A percentile compares a stretch with the other conserved stretches of the same genome.
These are phyloP conservation scores for Epichloe brachyelytri DNA, from an alignment of 2,329 filamentous ascomycete genomes.

Conservation along the genomic window DNA sequence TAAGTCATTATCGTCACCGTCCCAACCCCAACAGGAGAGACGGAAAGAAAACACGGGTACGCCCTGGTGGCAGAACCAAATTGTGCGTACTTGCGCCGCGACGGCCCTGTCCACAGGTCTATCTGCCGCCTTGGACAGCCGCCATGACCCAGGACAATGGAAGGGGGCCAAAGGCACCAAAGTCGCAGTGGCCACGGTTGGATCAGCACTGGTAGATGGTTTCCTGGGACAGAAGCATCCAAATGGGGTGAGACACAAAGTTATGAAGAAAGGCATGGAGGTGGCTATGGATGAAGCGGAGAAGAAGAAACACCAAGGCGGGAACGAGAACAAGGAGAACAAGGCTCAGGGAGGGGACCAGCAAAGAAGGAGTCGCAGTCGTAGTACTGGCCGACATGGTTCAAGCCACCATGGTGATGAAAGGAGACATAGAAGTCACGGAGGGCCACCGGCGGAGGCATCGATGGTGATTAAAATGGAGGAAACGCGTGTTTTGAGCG, in stretches of 20 bases:
- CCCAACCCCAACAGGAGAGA: neutral
- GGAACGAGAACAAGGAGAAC: slow-evolving; percentile 1
- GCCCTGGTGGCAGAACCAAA: slow-evolving; percentile 24
- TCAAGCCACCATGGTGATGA: neutral
- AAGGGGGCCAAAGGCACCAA: slow-evolving; percentile 35
- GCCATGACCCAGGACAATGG: slow-evolving; percentile 32
- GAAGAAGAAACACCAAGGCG: slow-evolving; percentile 3
- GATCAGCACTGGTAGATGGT: slow-evolving; percentile 34
- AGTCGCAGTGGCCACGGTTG: slow-evolving; percentile 34
- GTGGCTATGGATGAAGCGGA: slow-evolving; percentile 7
- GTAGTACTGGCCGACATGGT: neutral
- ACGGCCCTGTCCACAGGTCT: slow-evolving; percentile 35
- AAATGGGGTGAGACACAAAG: slow-evolving; percentile 9
- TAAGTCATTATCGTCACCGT: neutral
- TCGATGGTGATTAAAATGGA: neutral
- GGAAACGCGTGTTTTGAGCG: neutral
- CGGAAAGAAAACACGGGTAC: neutral
- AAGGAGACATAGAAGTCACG: neutral
- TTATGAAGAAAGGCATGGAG: slow-evolving; percentile 5
- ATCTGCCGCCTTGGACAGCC: slow-evolving; percentile 32
- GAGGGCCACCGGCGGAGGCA: neutral
- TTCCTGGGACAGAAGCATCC: slow-evolving; percentile 26
- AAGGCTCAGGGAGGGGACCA: neutral
- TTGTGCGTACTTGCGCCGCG: slow-evolving; percentile 27
- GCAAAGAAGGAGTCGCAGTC: neutral